These are phyloP conservation scores for Coprinopsis strossmayeri DNA, from an alignment of 768 basidiomycete species.

Conservation along the genomic window DNA sequence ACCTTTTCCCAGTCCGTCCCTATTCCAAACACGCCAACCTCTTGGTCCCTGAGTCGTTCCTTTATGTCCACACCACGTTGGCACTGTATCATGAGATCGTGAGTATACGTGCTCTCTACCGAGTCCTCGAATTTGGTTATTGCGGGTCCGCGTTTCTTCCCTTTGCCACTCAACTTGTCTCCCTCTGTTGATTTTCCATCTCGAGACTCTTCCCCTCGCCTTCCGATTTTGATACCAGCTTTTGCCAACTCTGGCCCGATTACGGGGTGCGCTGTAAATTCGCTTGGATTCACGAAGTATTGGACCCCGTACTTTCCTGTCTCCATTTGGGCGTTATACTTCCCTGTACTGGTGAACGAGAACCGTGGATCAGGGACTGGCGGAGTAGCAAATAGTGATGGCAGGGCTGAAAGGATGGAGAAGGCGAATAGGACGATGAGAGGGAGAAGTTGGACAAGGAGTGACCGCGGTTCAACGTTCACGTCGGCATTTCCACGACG, in stretches of 20 bases:
- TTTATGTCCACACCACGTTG: slow-evolving; percentile 60
- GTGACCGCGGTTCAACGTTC: slow-evolving; percentile 40
- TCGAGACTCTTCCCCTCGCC: slow-evolving; percentile 18
- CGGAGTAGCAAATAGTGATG: slow-evolving; percentile 62
- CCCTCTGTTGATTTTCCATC: slow-evolving; percentile 14
- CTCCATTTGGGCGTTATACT: slow-evolving; percentile 62
- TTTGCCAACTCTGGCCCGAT: slow-evolving; percentile 68
- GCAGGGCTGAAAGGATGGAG: slow-evolving; percentile 76
- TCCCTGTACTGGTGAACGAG: slow-evolving; percentile 55
- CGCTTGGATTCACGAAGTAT: slow-evolving; percentile 78
- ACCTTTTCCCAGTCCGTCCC: slow-evolving; percentile 94
- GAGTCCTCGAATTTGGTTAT: slow-evolving; percentile 63
- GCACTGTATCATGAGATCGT: slow-evolving; percentile 66
- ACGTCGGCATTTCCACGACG: slow-evolving; percentile 9
- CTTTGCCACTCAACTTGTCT: slow-evolving; percentile 18
- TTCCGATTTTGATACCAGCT: slow-evolving; percentile 34
- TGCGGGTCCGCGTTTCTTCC: slow-evolving; percentile 38
- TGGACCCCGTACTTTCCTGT: slow-evolving; percentile 65
- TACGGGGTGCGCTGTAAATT: slow-evolving; percentile 70
- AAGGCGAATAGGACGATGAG: slow-evolving; percentile 79
- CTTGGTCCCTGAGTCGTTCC: slow-evolving; percentile 64
- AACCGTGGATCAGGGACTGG: slow-evolving; percentile 76
- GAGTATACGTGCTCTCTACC: slow-evolving; percentile 72
- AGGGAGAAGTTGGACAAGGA: slow-evolving; percentile 75
- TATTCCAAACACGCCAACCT: slow-evolving; percentile 84